phyloP scores from a whole-genome alignment of 2,329 filamentous ascomycete genomes.

The Stagonosporopsis chrysanthemi region DNA sequence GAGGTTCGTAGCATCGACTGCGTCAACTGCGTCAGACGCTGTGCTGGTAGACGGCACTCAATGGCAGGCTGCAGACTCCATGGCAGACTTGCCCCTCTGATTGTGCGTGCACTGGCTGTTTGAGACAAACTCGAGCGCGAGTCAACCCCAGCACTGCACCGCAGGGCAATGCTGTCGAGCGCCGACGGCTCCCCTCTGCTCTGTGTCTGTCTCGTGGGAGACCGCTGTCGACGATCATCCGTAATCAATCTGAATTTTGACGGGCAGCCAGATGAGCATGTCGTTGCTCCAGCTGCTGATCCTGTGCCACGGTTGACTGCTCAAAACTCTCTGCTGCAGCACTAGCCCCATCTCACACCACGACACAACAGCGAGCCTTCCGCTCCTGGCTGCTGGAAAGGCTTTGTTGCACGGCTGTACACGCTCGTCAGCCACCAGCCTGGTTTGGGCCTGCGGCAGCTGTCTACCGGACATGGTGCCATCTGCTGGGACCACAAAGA shows the following conservation, averaged over 20 bases:
- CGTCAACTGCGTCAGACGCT: neutral
- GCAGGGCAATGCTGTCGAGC: slow-evolving; percentile 18
- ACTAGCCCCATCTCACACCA: slow-evolving; percentile 31
- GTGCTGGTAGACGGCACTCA: neutral
- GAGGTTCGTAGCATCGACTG: slow-evolving; percentile 16
- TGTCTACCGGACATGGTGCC: slow-evolving; percentile 41
- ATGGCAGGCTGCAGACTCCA: neutral
- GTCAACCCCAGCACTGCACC: slow-evolving; percentile 17
- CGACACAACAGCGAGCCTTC: slow-evolving; percentile 30
- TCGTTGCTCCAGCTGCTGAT: slow-evolving; percentile 30
- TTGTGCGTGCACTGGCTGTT: slow-evolving; percentile 28
- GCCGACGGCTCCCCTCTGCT: slow-evolving; percentile 15
- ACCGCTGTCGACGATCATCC: slow-evolving; percentile 36
- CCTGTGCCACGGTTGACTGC: slow-evolving; percentile 34
- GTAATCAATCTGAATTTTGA: slow-evolving; percentile 10
- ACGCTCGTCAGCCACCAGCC: slow-evolving; percentile 41
- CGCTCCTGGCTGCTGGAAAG: slow-evolving; percentile 40
- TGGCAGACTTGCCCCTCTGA: neutral
- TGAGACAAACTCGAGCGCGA: slow-evolving; percentile 30
- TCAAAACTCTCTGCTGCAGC: slow-evolving; percentile 36
- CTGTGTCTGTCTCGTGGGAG: slow-evolving; percentile 15
- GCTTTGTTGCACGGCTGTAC: slow-evolving; percentile 32
- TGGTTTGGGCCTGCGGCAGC: slow-evolving; percentile 45
- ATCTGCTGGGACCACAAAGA: slow-evolving; percentile 31
- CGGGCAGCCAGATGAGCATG: slow-evolving; percentile 3